Percentiles rank a stretch among this genome's conserved stretches.
Evolutionary conservation across 164 flowering plant genomes (phyloP).

Genomic region (Annona squamosa): DNA sequence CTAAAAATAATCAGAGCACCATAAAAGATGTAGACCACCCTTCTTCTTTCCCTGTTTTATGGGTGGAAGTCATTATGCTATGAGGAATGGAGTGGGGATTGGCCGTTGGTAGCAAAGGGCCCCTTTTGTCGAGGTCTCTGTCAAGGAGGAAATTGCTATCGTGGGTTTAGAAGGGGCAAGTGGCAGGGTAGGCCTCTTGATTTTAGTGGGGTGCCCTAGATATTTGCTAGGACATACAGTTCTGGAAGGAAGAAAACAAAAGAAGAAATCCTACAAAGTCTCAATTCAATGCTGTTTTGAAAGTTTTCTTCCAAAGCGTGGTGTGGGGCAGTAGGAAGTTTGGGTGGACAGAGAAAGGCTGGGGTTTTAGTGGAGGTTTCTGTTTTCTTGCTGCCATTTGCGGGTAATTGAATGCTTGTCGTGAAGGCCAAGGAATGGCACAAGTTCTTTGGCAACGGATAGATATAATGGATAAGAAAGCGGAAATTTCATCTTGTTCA

Average conservation of each 20-base stretch:
- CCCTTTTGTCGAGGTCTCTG: background rate
- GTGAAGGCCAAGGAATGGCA: too few species aligned
- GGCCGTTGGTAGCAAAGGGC: background rate
- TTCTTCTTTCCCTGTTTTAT: background rate
- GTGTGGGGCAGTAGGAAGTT: background rate
- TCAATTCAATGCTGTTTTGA: background rate
- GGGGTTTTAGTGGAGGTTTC: background rate
- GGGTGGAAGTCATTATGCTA: too few species aligned
- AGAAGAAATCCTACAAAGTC: background rate
- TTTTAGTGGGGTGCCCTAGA: background rate
- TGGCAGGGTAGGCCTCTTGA: background rate
- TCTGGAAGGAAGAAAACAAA: background rate
- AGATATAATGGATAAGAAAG: too few species aligned
- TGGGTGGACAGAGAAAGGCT: background rate
- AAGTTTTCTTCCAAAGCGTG: background rate
- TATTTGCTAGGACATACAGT: background rate
- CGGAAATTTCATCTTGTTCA: too few species aligned
- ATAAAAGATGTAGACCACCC: background rate
- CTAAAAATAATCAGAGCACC: background rate
- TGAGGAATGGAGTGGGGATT: background rate
- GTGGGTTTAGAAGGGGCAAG: background rate
- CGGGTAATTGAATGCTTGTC: too few species aligned
- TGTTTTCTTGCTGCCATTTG: background rate
- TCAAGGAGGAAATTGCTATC: background rate
- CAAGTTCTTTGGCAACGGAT: too few species aligned